These are phyloP conservation scores for Candida qinlingensis DNA, from an alignment of 805 yeast species.

Conservation along the genomic window DNA sequence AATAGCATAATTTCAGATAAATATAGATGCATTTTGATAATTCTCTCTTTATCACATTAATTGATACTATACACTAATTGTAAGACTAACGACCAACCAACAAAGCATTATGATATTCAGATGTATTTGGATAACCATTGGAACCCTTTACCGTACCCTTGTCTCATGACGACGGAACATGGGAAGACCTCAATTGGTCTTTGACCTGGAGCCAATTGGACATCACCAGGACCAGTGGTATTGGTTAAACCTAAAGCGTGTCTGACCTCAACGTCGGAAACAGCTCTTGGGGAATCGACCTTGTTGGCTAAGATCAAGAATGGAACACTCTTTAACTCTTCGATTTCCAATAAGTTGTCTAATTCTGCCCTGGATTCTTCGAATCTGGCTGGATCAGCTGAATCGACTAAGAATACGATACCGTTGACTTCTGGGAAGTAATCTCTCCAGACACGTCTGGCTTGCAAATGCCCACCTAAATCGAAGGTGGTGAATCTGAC, in stretches of 20 bases:
- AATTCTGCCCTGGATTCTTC: slow-evolving; percentile 93
- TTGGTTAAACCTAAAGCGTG: slow-evolving; percentile 80
- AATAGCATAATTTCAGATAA: neutral
- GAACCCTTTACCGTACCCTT: slow-evolving; percentile 97
- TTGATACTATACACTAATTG: neutral
- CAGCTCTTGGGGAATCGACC: slow-evolving; percentile 91
- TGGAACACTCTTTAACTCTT: slow-evolving; percentile 86
- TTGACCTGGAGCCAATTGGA: slow-evolving; percentile 51
- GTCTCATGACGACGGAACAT: slow-evolving; percentile 98
- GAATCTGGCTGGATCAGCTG: slow-evolving; percentile 94
- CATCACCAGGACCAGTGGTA: slow-evolving; percentile 87
- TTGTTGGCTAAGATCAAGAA: slow-evolving; percentile 94
- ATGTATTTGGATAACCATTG: slow-evolving; percentile 97
- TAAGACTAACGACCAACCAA: neutral
- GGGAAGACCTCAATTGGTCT: slow-evolving; percentile 95
- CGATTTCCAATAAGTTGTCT: slow-evolving; percentile 88
- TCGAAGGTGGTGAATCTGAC: slow-evolving; percentile 97
- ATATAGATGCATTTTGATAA: neutral
- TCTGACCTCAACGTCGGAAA: slow-evolving; percentile 90
- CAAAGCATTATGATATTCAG: slow-evolving; percentile 28
- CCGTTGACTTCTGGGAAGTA: slow-evolving; percentile 99
- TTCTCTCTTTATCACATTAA: neutral
- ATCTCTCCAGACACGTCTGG: slow-evolving; percentile 98
- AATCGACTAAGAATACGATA: slow-evolving; percentile 92
- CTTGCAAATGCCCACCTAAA: slow-evolving; percentile 97